These are phyloP conservation scores for Trametes cingulata DNA, from an alignment of 768 basidiomycete species.

Conservation along the genomic window DNA sequence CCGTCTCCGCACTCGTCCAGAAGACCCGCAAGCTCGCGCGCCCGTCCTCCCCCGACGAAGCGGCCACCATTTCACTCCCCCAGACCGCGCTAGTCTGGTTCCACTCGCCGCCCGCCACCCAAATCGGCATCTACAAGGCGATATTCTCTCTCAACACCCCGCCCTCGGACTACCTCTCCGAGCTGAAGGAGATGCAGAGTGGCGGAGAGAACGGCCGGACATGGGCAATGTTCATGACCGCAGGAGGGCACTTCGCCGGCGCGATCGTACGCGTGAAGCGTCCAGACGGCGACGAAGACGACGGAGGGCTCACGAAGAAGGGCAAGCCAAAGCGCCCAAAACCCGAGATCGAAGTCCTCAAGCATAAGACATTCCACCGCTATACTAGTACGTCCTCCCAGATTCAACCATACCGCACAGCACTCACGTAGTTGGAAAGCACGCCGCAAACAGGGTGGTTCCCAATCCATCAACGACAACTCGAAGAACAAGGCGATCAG, in stretches of 20 bases:
- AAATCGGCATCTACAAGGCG: slow-evolving; percentile 84
- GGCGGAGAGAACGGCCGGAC: slow-evolving; percentile 57
- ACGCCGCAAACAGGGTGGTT: slow-evolving; percentile 95
- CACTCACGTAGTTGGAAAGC: too few relatives aligned
- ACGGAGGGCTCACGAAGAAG: slow-evolving; percentile 34
- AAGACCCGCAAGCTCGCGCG: slow-evolving; percentile 34
- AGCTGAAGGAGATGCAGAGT: slow-evolving; percentile 66
- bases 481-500: slow-evolving; percentile 91
- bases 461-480: slow-evolving; percentile 89
- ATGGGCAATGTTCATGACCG: slow-evolving; percentile 96
- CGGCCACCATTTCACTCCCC: slow-evolving; percentile 39
- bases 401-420: too few relatives aligned
- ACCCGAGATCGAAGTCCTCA: slow-evolving; percentile 77
- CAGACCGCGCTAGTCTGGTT: slow-evolving; percentile 88
- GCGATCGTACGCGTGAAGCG: slow-evolving; percentile 76
- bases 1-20: slow-evolving; percentile 64
- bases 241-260: slow-evolving; percentile 98
- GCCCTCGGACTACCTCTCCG: slow-evolving; percentile 51
- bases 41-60: slow-evolving; percentile 47
- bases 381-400: slow-evolving; percentile 82
- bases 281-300: slow-evolving; percentile 42
- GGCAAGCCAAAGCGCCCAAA: slow-evolving; percentile 58
- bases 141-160: slow-evolving; percentile 57
- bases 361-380: slow-evolving; percentile 96
- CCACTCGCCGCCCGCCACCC: slow-evolving; percentile 81